A percentile compares a stretch with the other conserved stretches of the same genome.
phyloP scores from a whole-genome alignment of 2,329 filamentous ascomycete species.

The Sporothrix pallida region DNA sequence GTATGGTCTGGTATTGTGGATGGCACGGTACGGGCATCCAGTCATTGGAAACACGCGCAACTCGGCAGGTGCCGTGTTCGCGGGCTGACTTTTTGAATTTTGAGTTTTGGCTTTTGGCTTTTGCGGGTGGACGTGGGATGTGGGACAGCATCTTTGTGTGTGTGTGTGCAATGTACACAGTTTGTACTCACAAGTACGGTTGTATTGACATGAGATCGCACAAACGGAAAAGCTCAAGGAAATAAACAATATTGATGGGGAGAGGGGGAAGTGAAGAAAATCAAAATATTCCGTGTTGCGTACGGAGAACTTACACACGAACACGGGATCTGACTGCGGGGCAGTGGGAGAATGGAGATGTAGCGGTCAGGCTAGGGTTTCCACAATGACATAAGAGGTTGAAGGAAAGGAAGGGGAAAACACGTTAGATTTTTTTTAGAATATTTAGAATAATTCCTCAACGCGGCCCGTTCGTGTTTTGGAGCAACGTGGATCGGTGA shows the following conservation, averaged over 20 bases:
- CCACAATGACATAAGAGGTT: background rate
- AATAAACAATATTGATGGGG: background rate
- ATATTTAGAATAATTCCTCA: too few species aligned
- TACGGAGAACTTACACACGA: too few species aligned
- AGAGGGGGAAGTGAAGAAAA: background rate
- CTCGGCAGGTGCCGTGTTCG: constrained; percentile 19
- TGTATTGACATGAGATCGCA: background rate
- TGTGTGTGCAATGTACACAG: background rate
- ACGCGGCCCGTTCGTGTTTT: too few species aligned
- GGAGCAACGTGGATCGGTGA: too few species aligned
- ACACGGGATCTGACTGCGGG: constrained; percentile 13
- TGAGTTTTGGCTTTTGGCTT: too few species aligned
- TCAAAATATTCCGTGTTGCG: background rate
- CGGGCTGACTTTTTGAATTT: background rate
- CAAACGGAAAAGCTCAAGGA: background rate
- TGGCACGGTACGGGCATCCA: background rate
- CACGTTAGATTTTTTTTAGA: too few species aligned
- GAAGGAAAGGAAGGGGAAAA: background rate
- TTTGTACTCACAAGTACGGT: too few species aligned
- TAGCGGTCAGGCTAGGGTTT: constrained; percentile 22
- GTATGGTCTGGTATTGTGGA: background rate
- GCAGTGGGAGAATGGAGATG: background rate
- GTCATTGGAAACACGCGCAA: constrained; percentile 15
- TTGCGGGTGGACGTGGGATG: background rate
- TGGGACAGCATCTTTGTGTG: background rate